Evolutionary conservation across 331 rosid species (phyloP), one percentile per base, ranked within the genome.

Genomic region (Stylosanthes scabra): DNA sequence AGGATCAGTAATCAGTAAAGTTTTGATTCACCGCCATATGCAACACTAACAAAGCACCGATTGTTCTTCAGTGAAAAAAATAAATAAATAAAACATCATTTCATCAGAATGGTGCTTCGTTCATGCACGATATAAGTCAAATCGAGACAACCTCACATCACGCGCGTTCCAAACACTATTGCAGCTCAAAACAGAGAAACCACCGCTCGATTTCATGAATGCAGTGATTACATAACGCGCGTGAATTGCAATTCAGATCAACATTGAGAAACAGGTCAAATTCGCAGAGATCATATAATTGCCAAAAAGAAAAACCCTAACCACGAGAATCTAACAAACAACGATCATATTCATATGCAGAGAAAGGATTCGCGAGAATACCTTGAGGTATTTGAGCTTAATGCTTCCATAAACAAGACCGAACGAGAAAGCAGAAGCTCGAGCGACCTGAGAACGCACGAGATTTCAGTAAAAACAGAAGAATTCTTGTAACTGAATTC

Each of bases 321-420:
- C 40, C 12, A 11, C 20, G 0, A 47, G 25, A 27, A 37, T 9
- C 12, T 1, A 7, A 11, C 9, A 2, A 29, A 41, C 16, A 41
- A 49, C 12, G 7, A 58, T 72, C 25, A 61, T 8, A 50, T 28
- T 72, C 25, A 61, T 8, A 50, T 28, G 37, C 59, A 74, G 29
- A 20, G 13, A 5, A 49, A 49, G 20, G 56, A 67, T 61, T 68
- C 37, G 41, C 1, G 14, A 49, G 14, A 29, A 14, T 55, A 93
- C 98, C 97, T 89, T 75, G 37, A 91, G 93, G 64, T 63, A 73
- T 83, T 89, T 91, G 71, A 93, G 91, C 86, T 91, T 93, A 59
- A 93, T 54, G 87, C 86, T 78, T 76, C 98, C 98, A 59, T 89
- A 93, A 69, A 93, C 96, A 59, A 91, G 56, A 34, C 98, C 98